Percentiles rank a stretch among this genome's conserved stretches.
phyloP scores from a whole-genome alignment of 2,329 filamentous ascomycete genomes.

The Fusarium multiceps region DNA sequence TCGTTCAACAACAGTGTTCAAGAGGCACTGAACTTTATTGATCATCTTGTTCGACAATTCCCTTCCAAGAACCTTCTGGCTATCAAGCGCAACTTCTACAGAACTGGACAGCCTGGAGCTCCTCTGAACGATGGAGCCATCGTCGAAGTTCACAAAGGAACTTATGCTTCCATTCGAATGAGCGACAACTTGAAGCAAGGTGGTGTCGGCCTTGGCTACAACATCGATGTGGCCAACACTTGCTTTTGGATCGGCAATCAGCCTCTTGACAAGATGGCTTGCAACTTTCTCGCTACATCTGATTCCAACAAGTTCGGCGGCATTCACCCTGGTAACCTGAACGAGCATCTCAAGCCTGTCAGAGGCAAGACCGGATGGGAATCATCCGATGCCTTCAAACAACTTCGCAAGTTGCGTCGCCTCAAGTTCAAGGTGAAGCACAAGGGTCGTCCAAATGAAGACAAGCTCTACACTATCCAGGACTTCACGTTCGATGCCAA shows the following conservation, averaged over 20 bases:
- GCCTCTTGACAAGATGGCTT: constrained; percentile 53
- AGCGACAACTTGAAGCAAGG: constrained; percentile 64
- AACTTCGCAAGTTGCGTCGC: constrained; percentile 64
- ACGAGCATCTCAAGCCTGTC: constrained; percentile 52
- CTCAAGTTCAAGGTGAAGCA: constrained; percentile 69
- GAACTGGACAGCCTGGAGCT: constrained; percentile 59
- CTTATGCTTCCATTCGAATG: constrained; percentile 86
- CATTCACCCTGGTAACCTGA: constrained; percentile 44
- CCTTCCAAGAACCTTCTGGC: constrained; percentile 74
- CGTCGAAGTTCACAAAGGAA: constrained; percentile 86
- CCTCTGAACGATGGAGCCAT: constrained; percentile 67
- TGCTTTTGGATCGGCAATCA: constrained; percentile 77
- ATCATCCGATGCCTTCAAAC: constrained; percentile 64
- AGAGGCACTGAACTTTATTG: constrained; percentile 88
- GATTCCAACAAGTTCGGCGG: constrained; percentile 46
- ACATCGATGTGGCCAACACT: constrained; percentile 91
- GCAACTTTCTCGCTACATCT: constrained; percentile 50
- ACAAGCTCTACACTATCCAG: constrained; percentile 64
- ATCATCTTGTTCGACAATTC: constrained; percentile 86
- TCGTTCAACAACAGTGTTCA: constrained; percentile 75
- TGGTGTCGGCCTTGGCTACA: constrained; percentile 77
- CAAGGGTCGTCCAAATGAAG: constrained; percentile 55
- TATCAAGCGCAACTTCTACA: constrained; percentile 88
- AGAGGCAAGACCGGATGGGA: constrained; percentile 38
- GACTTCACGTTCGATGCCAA: constrained; percentile 60